Evolutionary conservation across 768 basidiomycete genomes (phyloP), one percentile per base, ranked within the genome.

Genomic region (Pleurotus cornucopiae): DNA sequence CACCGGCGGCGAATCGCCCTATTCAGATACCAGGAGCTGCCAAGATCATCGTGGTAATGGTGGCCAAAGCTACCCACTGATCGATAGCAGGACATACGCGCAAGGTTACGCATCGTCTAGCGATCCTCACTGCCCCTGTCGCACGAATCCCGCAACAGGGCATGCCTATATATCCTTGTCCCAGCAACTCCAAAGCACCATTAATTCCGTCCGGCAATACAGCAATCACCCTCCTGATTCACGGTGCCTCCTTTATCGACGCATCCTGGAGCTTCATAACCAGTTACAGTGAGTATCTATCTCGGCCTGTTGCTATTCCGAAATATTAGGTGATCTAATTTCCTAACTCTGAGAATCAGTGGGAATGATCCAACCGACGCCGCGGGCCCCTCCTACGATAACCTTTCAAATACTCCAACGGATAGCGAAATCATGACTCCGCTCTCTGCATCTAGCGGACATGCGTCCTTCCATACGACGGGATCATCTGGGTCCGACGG

Each of bases 351-450:
- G n/a, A 53, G 54, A 34, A 47, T 47, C 62, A 82, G 80, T 67
- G 80, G 77, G 26, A 75, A 71, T 62, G 81, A 84, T 70, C 73
- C 74, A 62, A 73, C 68, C 62, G 81, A 77, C 63, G 74, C 70
- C 60, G 45, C 71, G 39, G 73, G 73, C 46, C 69, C 76, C 46
- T 72, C 79, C 38, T 84, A 84, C 65, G 83, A 83, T 64, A 80
- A 76, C 60, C 59, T 62, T 52, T 55, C 56, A 6, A 77, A 73
- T 62, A 82, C 83, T 58, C 78, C 84, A 3, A 77, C 83, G 2
- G 88, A 86, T 63, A 84, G 80, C 62, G 87, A 88, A 57, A 76
- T 82, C 55, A 67, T 82, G 68, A 77, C 80, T 12, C 79, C 81
- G 1, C 66, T 80, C 49, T 81, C 80, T 41, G 76, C 78, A 16